These are phyloP conservation scores for Sanghuangporus baumii DNA, from an alignment of 1,284 basidiomycete species.

Conservation along the genomic window DNA sequence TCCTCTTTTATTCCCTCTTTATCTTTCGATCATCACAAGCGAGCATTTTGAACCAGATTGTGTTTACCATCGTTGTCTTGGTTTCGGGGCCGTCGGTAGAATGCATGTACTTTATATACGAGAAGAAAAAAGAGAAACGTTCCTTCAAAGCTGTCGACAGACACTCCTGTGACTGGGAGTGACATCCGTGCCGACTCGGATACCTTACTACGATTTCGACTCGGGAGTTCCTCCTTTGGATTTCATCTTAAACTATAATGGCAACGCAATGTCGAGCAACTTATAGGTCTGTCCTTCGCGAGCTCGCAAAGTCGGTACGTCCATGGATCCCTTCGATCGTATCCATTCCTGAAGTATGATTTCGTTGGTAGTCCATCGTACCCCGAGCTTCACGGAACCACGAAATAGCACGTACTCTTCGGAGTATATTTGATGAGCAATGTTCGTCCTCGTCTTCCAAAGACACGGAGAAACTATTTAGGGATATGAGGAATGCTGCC, in stretches of 20 bases:
- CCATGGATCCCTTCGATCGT: background rate
- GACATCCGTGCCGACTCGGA: too few relatives aligned
- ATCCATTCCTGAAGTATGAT: constrained; percentile 14
- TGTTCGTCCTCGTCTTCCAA: constrained; percentile 17
- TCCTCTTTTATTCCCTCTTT: background rate
- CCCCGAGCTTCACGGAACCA: constrained; percentile 41
- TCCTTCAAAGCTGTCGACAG: too few relatives aligned
- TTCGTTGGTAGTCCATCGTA: constrained; percentile 36
- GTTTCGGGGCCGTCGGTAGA: too few relatives aligned
- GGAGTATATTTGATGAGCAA: constrained; percentile 48
- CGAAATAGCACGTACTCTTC: constrained; percentile 45
- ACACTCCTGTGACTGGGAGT: too few relatives aligned
- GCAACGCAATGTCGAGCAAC: constrained; percentile 18
- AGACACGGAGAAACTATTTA: constrained; percentile 28
- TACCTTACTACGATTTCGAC: too few relatives aligned
- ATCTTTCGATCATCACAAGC: background rate
- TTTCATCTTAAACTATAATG: background rate
- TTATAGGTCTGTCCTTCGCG: constrained; percentile 42
- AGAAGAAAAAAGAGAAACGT: too few relatives aligned
- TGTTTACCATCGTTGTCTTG: too few relatives aligned
- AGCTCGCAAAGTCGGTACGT: constrained; percentile 38
- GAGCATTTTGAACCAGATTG: background rate
- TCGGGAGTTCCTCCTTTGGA: too few relatives aligned
- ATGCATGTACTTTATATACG: too few relatives aligned
- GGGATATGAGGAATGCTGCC: constrained; percentile 59